Conservation (phyloP, 352 stramenopile species). For the Pilasporangium apinafurcum region DNA sequence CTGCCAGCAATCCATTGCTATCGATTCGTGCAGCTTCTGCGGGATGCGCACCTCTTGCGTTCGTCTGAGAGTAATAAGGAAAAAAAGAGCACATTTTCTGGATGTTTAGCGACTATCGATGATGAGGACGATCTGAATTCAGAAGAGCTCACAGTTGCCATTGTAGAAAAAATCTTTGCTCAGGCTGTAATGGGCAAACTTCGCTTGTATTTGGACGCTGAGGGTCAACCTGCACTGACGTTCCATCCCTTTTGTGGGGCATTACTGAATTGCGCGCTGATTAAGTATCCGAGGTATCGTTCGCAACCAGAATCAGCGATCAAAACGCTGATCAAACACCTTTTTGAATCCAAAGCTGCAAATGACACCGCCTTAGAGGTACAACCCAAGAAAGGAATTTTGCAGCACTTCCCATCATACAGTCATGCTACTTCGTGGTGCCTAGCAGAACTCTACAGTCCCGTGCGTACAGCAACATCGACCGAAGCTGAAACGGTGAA, state of each 20-base stretch:
- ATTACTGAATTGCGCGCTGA: conserved; percentile 40
- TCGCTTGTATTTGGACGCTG: conserved; percentile 44
- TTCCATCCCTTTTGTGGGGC: conserved; percentile 52
- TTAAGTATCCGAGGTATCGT: conserved; percentile 13
- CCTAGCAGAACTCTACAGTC: background rate
- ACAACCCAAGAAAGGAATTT: background rate
- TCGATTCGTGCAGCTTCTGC: conserved; percentile 35
- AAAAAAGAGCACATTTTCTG: background rate
- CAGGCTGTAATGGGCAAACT: conserved; percentile 52
- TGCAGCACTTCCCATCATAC: conserved; percentile 6
- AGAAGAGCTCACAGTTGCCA: background rate
- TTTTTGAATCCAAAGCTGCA: background rate
- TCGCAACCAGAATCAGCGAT: conserved; percentile 4
- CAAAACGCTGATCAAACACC: background rate
- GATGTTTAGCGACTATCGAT: too few species aligned
- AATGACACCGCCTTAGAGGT: background rate
- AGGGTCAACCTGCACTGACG: conserved; percentile 34
- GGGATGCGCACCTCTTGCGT: conserved; percentile 23
- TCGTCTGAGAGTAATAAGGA: background rate
- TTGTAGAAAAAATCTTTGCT: conserved; percentile 42
- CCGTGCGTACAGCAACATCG: background rate
- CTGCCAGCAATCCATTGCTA: conserved; percentile 39
- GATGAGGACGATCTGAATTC: too few species aligned
- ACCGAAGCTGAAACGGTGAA: background rate
- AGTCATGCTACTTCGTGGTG: background rate